These are phyloP conservation scores for Nothomitra cinnamomea DNA, from an alignment of 2,329 filamentous ascomycete species.

Conservation along the genomic window DNA sequence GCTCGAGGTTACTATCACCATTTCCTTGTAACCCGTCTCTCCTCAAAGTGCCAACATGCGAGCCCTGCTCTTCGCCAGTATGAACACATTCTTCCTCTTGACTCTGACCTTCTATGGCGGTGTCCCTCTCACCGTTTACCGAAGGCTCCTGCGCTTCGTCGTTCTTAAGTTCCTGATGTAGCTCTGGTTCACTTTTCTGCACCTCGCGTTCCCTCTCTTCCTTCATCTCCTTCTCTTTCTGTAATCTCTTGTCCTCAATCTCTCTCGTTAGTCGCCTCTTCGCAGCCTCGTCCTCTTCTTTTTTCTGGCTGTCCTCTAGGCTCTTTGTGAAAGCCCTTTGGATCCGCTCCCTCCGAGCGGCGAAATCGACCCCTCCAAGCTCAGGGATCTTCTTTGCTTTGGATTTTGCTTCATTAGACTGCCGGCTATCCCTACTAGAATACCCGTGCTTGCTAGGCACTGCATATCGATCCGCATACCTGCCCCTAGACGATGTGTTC, in stretches of 20 bases:
- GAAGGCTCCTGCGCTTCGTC: background rate
- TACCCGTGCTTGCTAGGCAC: slow-evolving; percentile 1
- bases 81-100: too few relatives aligned
- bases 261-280: slow-evolving; percentile 23
- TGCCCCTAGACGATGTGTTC: slow-evolving; percentile 52
- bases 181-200: slow-evolving; percentile 19
- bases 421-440: slow-evolving; percentile 12
- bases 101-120: too few relatives aligned
- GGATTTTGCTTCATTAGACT: slow-evolving; percentile 18
- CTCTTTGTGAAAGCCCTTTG: slow-evolving; percentile 73
- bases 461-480: slow-evolving; percentile 38
- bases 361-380: slow-evolving; percentile 68
- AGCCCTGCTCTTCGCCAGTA: too few relatives aligned
- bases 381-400: slow-evolving; percentile 34
- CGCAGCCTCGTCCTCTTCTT: slow-evolving; percentile 36
- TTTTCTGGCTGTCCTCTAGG: slow-evolving; percentile 47
- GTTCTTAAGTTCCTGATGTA: slow-evolving; percentile 10
- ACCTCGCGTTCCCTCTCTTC: slow-evolving; percentile 15
- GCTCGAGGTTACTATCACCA: background rate
- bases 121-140: background rate
- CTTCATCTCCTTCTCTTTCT: slow-evolving; percentile 9
- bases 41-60: too few relatives aligned
- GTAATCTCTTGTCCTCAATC: slow-evolving; percentile 29
- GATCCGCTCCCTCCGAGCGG: slow-evolving; percentile 63
- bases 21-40: background rate